Evolutionary conservation across 257 asterid species (phyloP), one percentile per base, ranked within the genome.

Genomic region (Penstemon davidsonii): DNA sequence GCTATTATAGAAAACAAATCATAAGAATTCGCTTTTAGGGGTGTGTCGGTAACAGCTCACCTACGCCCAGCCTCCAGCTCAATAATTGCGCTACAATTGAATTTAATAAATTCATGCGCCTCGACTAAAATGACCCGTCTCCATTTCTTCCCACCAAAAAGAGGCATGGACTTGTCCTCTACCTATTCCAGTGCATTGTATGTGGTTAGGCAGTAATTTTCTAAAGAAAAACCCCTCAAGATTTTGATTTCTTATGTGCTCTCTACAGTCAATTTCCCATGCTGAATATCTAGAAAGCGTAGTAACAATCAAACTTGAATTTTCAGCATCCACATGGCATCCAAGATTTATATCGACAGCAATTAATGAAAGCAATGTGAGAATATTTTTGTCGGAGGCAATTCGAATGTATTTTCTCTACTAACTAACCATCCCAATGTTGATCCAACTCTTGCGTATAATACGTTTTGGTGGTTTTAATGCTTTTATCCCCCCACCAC

Each of bases 11-110:
- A 84, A 70, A 79, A 88, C 79, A 91, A 73, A 83, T 91, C 97
- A 25, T 69, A 82, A 10, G 91, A 85, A 78, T 69, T 73, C 64
- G 88, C 88, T 61, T 89, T 96, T 63, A 89, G 76, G 4, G 97
- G 97, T 39, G 97, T 88, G 68, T 95, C 97, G 4, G 89, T 85
- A 50, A 91, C 86, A 54, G 91, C 87, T 95, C 96, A 91, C 68
- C 96, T 84, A 70, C 95, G 83, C 75, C 75, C 85, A 1, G 92
- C 81, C 6, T 77, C 89, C 78, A 91, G 73, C 45, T 80, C 80
- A 64, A 84, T 69, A 58, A 91, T 96, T 7, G 92, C 95, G 62
- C 75, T 87, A 43, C 76, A 87, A 96, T 45, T 70, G 87, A 68
- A 91, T 80, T 89, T 91, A 86, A 81, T 88, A 68, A 91, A 87